Evolutionary conservation across 2,329 filamentous ascomycete genomes (phyloP), one percentile per base, ranked within the genome.

Genomic region (Pezicula carpinea): DNA sequence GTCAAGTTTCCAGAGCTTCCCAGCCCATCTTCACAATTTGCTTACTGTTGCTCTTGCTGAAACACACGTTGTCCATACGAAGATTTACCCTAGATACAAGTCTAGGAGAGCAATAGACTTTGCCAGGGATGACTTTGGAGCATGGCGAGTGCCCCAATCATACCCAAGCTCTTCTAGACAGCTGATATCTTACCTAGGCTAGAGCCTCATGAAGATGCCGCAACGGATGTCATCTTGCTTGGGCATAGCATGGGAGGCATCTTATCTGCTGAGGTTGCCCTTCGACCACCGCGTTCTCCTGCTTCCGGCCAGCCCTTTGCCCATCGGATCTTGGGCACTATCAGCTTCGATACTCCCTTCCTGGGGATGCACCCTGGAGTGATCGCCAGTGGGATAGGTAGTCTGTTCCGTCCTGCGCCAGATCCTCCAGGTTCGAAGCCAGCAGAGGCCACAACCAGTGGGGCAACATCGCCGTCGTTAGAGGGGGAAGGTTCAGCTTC

Each of bases 211-310:
- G 85, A 92, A 64, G 79, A 79, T 22, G 69, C 75, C 4, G 77
- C 73, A 17, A 90, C 89, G 1, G 91, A 96, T 69, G 75, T 95
- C 2, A 74, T 96, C 17, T 73, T 96, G 3, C 72, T 95, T 3
- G 90, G 91, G 1, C 91, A 96, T 65, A 95, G 88, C 35, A 92
- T 96, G 82, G 91, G 91, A 14, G 91, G 91, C 1, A 73, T 96
- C 19, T 66, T 96, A 21, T 80, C 86, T 21, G 88, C 87, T 1
- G 91, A 96, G 58, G 79, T 95, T 21, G 82, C 81, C 3, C 70
- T 95, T 38, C 76, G 86, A 64, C 54, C 47, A 38, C 52, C 59
- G 15, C 26, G 23, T 15, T 46, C 52, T 35, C 53, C 53, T 31
- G 48, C 53, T 13, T 49, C 44, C 18, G 53, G 55, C 22, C 49